Base-by-base conservation (phyloP, 257 asterid species). In the Euphrasia confusa region DNA sequence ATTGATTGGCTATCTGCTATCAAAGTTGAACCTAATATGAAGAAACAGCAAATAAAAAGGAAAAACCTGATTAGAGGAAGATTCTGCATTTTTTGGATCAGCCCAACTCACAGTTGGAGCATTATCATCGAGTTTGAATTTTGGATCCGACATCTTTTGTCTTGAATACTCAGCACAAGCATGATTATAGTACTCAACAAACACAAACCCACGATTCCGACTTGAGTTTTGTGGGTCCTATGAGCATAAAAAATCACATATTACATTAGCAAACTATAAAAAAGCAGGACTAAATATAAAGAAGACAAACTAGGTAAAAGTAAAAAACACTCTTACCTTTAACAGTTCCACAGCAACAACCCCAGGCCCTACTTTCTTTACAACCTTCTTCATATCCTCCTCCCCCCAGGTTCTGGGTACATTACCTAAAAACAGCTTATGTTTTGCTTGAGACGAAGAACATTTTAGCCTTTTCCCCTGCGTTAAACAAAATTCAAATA, bases 61-160 rank as follows among this genome's bases (percentile, higher is more conserved):
- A 64, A 49, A 49, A 67, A 92, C 97, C 97, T 89, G 99, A 35
- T 94, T 79, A 60, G 96, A 71, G 4, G 98, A 76, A 61, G 96
- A 75, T 70, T 92, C 99, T 53, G 84, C 83, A 68, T 77, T 92
- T 75, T 80, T 86, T 40, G 97, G 92, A 78, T 89, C 97, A 56
- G 99, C 99, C 99, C 99, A 93, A 73, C 99, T 93, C 70, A 93
- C 99, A 63, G 99, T 93, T 54, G 99, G 99, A 60, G 91, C 86
- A 72, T 81, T 85, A 56, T 84, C 95, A 68, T 89, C 95, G 58
- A 93, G 94, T 76, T 89, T 89, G 75, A 93, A 93, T 10, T 85
- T 68, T 21, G 97, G 79, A 65, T 58, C 68, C 17, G 96, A 89
- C 97, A 93, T 93, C 74, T 80, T 82, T 73, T 83, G 81, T 64